Conservation (phyloP, 257 asterid species). For the Solanum lignicaule region DNA sequence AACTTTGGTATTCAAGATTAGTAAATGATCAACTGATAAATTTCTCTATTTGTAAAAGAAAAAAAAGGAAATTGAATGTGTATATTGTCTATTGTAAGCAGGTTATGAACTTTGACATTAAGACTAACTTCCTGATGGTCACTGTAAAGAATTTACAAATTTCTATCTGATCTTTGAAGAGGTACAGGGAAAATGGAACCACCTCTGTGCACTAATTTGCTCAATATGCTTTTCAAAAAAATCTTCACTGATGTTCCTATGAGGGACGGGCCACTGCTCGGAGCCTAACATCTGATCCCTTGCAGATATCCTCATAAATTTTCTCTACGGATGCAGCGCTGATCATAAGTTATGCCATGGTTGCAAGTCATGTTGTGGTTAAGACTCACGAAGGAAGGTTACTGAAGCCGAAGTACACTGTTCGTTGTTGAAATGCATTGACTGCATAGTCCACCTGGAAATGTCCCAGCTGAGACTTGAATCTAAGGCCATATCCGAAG, state of each 20-base stretch:
- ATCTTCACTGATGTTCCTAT: not conserved
- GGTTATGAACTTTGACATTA: not conserved
- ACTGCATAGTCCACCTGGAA: constrained; percentile 72
- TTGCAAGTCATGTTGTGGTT: not conserved
- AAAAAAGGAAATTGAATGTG: not conserved
- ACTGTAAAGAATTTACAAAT: not conserved
- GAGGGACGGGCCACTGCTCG: not conserved
- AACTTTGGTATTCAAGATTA: not conserved
- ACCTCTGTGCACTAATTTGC: not conserved
- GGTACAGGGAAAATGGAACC: not conserved
- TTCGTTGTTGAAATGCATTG: constrained; percentile 68
- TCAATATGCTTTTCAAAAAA: not conserved
- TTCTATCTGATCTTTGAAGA: not conserved
- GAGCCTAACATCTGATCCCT: not conserved
- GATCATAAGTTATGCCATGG: not conserved
- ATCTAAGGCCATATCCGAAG: constrained; percentile 74
- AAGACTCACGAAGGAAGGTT: constrained; percentile 34
- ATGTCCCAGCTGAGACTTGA: constrained; percentile 74
- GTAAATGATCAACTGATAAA: not conserved
- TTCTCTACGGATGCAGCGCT: not conserved
- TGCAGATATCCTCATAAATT: not conserved
- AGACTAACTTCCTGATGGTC: not conserved
- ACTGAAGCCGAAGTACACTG: constrained; percentile 70
- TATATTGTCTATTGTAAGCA: not conserved
- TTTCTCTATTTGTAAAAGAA: not conserved